Percentiles rank a stretch among this genome's conserved stretches.
Evolutionary conservation across 2,329 filamentous ascomycete species (phyloP).

Genomic region (Ophiostoma triangulosporum): DNA sequence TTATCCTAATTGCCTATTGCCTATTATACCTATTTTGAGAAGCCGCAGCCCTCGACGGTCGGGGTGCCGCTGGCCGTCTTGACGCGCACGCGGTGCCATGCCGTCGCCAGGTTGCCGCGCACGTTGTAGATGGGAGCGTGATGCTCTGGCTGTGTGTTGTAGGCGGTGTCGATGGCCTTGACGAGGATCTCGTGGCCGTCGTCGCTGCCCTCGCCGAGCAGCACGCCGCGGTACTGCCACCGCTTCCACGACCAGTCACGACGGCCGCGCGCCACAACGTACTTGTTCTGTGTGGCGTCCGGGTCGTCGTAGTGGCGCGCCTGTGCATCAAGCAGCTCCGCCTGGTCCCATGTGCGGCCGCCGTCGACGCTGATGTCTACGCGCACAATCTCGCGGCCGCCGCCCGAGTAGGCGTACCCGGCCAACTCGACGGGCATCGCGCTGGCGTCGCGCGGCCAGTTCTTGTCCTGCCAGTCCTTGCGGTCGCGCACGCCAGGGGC

Average conservation of each 20-base stretch:
- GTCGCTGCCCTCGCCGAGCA: conserved; percentile 16
- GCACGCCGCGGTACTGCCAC: conserved; percentile 42
- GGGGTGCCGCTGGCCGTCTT: conserved; percentile 12
- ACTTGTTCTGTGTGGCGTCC: neutral
- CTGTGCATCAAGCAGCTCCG: conserved; percentile 38
- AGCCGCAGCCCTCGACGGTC: conserved; percentile 11
- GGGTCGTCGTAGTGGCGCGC: neutral
- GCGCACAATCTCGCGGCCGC: conserved; percentile 50
- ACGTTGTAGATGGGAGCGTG: conserved; percentile 49
- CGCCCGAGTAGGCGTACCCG: conserved; percentile 57
- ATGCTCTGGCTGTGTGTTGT: conserved; percentile 52
- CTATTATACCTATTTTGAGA: neutral
- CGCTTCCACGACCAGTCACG: conserved; percentile 49
- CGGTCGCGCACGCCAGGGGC: conserved; percentile 11
- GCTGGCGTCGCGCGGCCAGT: neutral
- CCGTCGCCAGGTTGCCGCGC: conserved; percentile 51
- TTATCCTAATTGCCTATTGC: too few relatives aligned
- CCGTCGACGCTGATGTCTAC: conserved; percentile 54
- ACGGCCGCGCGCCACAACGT: conserved; percentile 15
- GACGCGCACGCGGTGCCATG: conserved; percentile 45
- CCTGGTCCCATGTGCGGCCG: conserved; percentile 51
- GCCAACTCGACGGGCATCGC: conserved; percentile 28
- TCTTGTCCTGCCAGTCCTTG: conserved; percentile 9
- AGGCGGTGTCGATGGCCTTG: conserved; percentile 52
- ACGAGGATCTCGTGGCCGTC: conserved; percentile 38